A percentile compares a stretch with the other conserved stretches of the same genome.
phyloP scores from a whole-genome alignment of 208 protist genomes.

The Leishmania lainsoni region DNA sequence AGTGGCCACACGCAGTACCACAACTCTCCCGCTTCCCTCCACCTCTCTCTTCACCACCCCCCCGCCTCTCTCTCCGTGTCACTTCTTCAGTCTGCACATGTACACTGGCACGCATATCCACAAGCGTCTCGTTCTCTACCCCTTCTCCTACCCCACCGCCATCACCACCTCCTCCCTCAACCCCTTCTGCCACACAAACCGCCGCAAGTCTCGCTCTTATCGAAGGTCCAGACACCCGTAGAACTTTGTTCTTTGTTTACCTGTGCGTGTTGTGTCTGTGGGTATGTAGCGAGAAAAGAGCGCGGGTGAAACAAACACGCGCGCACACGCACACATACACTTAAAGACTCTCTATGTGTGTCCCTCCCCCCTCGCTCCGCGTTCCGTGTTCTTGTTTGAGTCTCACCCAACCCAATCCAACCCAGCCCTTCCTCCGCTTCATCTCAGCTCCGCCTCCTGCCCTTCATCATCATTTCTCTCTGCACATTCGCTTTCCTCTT shows the following conservation, averaged over 20 bases:
- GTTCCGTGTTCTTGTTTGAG: background rate
- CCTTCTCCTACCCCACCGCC: background rate
- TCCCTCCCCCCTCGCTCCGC: background rate
- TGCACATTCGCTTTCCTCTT: background rate
- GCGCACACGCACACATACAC: background rate
- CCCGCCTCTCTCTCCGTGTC: background rate
- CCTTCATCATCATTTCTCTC: slow-evolving; percentile 9
- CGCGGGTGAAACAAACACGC: background rate
- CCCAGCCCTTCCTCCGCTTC: background rate
- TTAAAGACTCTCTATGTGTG: background rate
- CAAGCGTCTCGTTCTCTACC: background rate
- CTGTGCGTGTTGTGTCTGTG: background rate
- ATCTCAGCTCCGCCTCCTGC: background rate
- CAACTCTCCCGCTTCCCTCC: slow-evolving; percentile 3
- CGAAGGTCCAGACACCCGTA: background rate
- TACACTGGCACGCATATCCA: background rate
- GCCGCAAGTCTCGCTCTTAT: background rate
- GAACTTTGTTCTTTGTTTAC: no score
- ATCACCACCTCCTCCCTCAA: background rate
- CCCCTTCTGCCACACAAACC: background rate
- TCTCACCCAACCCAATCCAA: background rate
- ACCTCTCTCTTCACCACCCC: background rate
- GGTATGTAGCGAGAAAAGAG: background rate
- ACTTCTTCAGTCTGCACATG: background rate
- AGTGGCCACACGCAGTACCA: slow-evolving; percentile 7